Conservation (phyloP, 306 rosid species). For the Notholithocarpus densiflorus region DNA sequence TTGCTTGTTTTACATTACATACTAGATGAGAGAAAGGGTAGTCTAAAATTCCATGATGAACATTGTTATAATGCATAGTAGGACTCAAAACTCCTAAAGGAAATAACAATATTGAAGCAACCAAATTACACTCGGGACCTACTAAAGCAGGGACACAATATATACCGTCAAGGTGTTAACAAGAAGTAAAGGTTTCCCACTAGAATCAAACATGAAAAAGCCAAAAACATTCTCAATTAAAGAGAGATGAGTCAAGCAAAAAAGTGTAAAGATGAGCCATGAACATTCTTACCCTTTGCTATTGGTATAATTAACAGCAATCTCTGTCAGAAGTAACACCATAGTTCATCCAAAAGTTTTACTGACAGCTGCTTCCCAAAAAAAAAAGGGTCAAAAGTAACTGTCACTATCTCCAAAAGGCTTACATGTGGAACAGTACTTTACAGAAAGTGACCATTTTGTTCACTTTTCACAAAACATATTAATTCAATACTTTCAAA, state of each 20-base stretch:
- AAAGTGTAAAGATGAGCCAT: slow-evolving; percentile 9
- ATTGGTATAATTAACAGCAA: slow-evolving; percentile 14
- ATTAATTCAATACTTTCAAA: slow-evolving; percentile 11
- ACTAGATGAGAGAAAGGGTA: not conserved
- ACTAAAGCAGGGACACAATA: slow-evolving; percentile 15
- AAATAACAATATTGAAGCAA: not conserved
- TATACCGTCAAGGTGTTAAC: slow-evolving; percentile 13
- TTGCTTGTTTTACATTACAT: not conserved
- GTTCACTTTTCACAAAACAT: slow-evolving; percentile 24
- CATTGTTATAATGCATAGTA: too few species aligned
- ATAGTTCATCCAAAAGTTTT: slow-evolving; percentile 17
- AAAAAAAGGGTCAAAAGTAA: not conserved
- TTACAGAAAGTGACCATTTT: slow-evolving; percentile 26
- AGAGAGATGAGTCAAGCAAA: too few species aligned
- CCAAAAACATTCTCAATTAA: not conserved
- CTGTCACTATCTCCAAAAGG: slow-evolving; percentile 12
- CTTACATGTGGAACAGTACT: slow-evolving; percentile 16
- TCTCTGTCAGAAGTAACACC: slow-evolving; percentile 32
- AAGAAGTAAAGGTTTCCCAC: slow-evolving; percentile 18
- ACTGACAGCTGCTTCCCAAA: too few species aligned
- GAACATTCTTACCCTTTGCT: slow-evolving; percentile 2
- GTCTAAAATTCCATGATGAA: too few species aligned
- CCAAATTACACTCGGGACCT: not conserved
- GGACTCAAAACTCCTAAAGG: not conserved
- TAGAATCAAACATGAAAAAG: not conserved